Evolutionary conservation across 257 asterid species (phyloP).

Genomic region (Rehmannia glutinosa): DNA sequence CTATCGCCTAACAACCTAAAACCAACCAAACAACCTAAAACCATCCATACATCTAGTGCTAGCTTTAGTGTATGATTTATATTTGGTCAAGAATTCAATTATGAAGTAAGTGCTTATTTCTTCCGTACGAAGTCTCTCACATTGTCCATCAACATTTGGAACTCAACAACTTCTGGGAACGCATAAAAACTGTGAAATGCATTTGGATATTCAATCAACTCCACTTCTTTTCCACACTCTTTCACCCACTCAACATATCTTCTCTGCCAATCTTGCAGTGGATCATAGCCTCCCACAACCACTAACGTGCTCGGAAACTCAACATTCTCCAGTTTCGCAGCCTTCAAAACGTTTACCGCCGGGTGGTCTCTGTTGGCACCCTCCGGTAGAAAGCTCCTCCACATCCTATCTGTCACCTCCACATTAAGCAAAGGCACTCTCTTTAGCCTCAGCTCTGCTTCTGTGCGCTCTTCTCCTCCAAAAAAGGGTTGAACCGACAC

Average conservation of each 20-base stretch:
- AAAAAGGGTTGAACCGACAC: slow-evolving; percentile 18
- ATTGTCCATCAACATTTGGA: not conserved
- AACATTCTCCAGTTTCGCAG: not conserved
- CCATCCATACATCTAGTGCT: too few species aligned
- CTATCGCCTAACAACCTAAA: too few species aligned
- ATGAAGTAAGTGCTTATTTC: too few species aligned
- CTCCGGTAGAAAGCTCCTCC: slow-evolving; percentile 27
- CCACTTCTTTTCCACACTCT: slow-evolving; percentile 26
- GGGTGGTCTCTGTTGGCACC: slow-evolving; percentile 24
- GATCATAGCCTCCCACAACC: slow-evolving; percentile 26
- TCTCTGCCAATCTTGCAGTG: slow-evolving; percentile 29
- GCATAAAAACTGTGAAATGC: slow-evolving; percentile 23
- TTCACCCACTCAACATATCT: slow-evolving; percentile 21
- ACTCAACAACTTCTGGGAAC: slow-evolving; percentile 21
- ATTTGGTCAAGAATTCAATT: too few species aligned
- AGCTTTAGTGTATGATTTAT: too few species aligned
- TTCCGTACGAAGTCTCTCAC: not conserved
- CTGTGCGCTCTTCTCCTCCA: slow-evolving; percentile 29
- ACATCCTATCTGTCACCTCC: slow-evolving; percentile 13
- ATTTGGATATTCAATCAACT: slow-evolving; percentile 28
- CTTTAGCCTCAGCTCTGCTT: slow-evolving; percentile 13
- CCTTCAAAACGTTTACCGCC: slow-evolving; percentile 17
- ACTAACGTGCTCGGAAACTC: slow-evolving; percentile 15
- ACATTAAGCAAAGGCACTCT: not conserved
- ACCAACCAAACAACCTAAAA: too few species aligned